Evolutionary conservation across 2,329 filamentous ascomycete genomes (phyloP), one percentile per base, ranked within the genome.

Genomic region (Trichophyton benhamiae): DNA sequence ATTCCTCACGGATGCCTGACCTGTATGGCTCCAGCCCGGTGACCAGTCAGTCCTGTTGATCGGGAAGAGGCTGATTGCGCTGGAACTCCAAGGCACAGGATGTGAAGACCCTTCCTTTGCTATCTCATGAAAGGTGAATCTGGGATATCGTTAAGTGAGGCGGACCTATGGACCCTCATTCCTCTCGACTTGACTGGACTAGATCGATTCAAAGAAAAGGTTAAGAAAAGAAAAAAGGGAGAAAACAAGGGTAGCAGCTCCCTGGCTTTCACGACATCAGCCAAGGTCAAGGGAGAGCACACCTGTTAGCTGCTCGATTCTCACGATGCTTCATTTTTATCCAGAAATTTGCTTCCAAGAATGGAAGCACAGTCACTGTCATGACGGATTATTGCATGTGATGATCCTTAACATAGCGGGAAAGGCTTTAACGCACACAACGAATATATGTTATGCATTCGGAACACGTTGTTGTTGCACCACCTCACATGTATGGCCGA

Each of bases 381-480:
- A 48, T n/a, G 42, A 33, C 57, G 57, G 57, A 27, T 17, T 15
- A 48, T 13, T 27, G 57, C 57, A 59, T 46, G 38, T 48, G 33
- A 46, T 48, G 11, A 20, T 42, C 6, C 11, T 41, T n/a, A 30
- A 20, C 20, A 41, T 38, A 22, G 36, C n/a, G 25, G 27, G 36
- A 38, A 11, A 11, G 33, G 13, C 9, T 38, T 53, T 30, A 53
- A 30, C 49, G 3, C 22, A 38, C 33, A 25, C 49, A 59, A 17
- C 27, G 25, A 48, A n/a, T 44, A 42, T 59, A 42, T 46, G 25
- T 30, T 59, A 59, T 59, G 41, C 38, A 48, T 33, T 48, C 57
- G 15, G 57, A 44, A 59, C 57, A 48, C 41, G 20, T 59, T 44
- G 57, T 41, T 38, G 57, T 59, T 59, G 57, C 57, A 59, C 57